phyloP scores from a whole-genome alignment of 2,329 filamentous ascomycete genomes.

The Aspergillus hortae region DNA sequence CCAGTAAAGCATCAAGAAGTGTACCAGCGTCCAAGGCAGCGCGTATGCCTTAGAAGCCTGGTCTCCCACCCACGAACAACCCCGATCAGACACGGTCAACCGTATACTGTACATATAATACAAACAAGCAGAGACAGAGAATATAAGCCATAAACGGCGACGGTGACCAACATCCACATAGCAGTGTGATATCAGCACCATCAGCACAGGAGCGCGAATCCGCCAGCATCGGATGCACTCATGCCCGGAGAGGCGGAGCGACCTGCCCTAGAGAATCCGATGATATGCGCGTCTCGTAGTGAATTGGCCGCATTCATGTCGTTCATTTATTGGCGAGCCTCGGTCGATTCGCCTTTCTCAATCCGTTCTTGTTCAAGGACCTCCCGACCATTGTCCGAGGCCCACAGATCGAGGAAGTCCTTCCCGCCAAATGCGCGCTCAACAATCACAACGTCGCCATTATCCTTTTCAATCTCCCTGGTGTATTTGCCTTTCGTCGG shows the following conservation, averaged over 20 bases:
- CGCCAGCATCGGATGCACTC: neutral
- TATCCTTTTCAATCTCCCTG: constrained; percentile 28
- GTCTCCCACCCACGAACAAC: neutral
- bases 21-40: neutral
- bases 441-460: constrained; percentile 18
- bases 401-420: constrained; percentile 39
- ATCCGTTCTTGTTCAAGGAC: constrained; percentile 23
- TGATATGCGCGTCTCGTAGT: neutral
- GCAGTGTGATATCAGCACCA: neutral
- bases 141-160: neutral
- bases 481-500: constrained; percentile 33
- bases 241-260: neutral
- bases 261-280: neutral
- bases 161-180: too few species aligned
- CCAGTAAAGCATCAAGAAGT: constrained; percentile 6
- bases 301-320: neutral
- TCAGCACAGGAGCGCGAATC: neutral
- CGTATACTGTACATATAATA: constrained; percentile 16
- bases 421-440: constrained; percentile 31
- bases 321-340: constrained; percentile 13
- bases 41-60: neutral
- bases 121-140: constrained; percentile 3
- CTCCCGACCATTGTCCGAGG: constrained; percentile 33
- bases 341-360: constrained; percentile 10
- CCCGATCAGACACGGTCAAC: constrained; percentile 4